A percentile compares a stretch with the other conserved stretches of the same genome.
phyloP scores from a whole-genome alignment of 345 rosid genomes.

The Heritiera fomes region DNA sequence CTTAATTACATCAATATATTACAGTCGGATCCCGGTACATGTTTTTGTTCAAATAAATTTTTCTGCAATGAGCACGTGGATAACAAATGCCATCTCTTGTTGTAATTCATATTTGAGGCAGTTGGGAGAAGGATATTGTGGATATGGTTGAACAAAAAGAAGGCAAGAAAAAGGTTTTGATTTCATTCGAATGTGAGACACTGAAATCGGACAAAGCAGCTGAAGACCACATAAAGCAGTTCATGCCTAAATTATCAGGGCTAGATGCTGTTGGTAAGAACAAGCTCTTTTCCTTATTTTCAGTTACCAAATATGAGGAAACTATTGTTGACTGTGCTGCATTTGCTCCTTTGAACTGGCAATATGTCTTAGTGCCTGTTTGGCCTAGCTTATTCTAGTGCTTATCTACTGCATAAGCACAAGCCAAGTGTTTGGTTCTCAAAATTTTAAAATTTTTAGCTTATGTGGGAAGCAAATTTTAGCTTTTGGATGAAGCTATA shows the following conservation, averaged over 20 bases:
- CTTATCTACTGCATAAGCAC: too few relatives aligned
- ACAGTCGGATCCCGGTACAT: too few relatives aligned
- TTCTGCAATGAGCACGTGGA: not conserved
- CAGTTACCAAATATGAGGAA: not conserved
- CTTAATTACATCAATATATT: not conserved
- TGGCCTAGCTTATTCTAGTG: too few relatives aligned
- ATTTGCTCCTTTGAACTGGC: not conserved
- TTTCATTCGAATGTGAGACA: conserved; percentile 87
- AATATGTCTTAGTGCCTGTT: not conserved
- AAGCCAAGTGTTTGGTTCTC: too few relatives aligned
- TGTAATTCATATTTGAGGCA: conserved; percentile 30
- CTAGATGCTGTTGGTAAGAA: conserved; percentile 78
- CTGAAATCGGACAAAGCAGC: conserved; percentile 90
- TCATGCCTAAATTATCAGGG: conserved; percentile 87
- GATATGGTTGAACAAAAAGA: conserved; percentile 65
- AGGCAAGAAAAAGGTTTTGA: conserved; percentile 57
- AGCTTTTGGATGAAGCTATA: too few relatives aligned
- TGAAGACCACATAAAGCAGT: conserved; percentile 77
- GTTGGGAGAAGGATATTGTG: conserved; percentile 82
- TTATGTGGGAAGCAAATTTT: too few relatives aligned
- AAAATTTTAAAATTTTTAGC: too few relatives aligned
- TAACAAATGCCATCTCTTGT: not conserved
- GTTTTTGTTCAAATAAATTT: not conserved
- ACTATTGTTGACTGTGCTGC: conserved; percentile 9
- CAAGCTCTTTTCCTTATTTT: not conserved